Base-by-base conservation (phyloP, 2,329 filamentous ascomycete genomes). In the Fusarium graminum region DNA sequence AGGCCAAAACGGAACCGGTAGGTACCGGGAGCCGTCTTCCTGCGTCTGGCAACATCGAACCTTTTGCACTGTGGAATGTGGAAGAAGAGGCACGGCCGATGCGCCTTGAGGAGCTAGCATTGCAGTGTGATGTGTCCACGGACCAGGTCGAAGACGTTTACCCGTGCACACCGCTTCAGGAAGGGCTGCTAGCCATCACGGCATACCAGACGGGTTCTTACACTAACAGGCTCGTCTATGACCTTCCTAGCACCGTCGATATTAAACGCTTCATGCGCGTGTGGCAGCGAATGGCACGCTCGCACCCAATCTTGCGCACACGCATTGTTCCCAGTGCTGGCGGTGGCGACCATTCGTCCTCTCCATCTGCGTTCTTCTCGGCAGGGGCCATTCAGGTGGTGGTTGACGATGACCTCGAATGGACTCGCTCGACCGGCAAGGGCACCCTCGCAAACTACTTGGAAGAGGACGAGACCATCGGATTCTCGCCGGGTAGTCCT, bases 211-310 rank as follows among this genome's bases (percentile, higher is more conserved):
- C 47, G 26, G 47, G 47, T 32, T 51, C 47, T 51, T 51, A 51
- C 47, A 51, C 47, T 17, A 51, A 51, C 47, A 51, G 47, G 36
- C 47, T 51, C 47, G 38, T 51, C 36, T 51, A 51, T 41, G 47
- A 51, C 47, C 47, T 51, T 41, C 38, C 47, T 51, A 51, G 47
- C 47, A 51, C 17, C 17, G 38, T 41, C 36, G 47, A 51, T 51
- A 51, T 51, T 25, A 51, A 51, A 41, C 47, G 47, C 47, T 51
- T 51, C 47, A 51, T 51, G 47, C 47, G 47, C 47, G 47, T 51
- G 36, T 51, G 47, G 47, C 47, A 51, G 47, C 47, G 47, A 51
- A 51, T 51, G 36, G 47, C 47, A 51, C 47, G 47, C 36, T 51
- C 47, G 38, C 47, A 51, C 47, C 47, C 47, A 51, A 51, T 51